Conservation (phyloP, 805 yeast genomes). For the Candida gorgasii region DNA sequence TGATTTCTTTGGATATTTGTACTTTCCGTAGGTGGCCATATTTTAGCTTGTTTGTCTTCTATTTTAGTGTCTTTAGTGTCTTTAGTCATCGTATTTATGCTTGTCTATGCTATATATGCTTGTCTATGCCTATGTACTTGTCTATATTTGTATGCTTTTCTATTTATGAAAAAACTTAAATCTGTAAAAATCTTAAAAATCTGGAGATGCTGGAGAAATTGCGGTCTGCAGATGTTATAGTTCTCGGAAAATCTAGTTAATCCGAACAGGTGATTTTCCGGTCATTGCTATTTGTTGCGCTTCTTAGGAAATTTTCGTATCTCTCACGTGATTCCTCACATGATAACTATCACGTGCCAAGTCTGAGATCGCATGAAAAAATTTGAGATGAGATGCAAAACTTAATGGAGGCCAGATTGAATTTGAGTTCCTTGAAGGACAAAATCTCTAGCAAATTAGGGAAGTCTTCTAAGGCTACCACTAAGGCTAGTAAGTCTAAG, state of each 20-base stretch:
- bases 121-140: neutral
- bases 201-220: slow-evolving; percentile 8
- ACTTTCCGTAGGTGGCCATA: slow-evolving; percentile 27
- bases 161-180: neutral
- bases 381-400: slow-evolving; percentile 10
- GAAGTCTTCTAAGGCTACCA: neutral
- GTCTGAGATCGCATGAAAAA: neutral
- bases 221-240: slow-evolving; percentile 8
- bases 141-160: neutral
- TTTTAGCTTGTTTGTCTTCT: too few relatives aligned
- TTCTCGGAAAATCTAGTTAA: slow-evolving; percentile 7
- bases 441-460: slow-evolving; percentile 57
- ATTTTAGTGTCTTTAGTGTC: too few relatives aligned
- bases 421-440: slow-evolving; percentile 60
- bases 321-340: neutral
- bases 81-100: neutral
- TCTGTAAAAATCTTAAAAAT: neutral
- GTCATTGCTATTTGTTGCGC: neutral
- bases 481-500: slow-evolving; percentile 7
- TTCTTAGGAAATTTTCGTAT: too few relatives aligned
- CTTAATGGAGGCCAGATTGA: slow-evolving; percentile 47
- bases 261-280: slow-evolving; percentile 5
- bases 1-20: slow-evolving; percentile 17
- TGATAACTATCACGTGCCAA: neutral
- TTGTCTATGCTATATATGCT: neutral